These are phyloP conservation scores for Avena sativa DNA, from an alignment of 176 grass and related monocot genomes.

Conservation along the genomic window DNA sequence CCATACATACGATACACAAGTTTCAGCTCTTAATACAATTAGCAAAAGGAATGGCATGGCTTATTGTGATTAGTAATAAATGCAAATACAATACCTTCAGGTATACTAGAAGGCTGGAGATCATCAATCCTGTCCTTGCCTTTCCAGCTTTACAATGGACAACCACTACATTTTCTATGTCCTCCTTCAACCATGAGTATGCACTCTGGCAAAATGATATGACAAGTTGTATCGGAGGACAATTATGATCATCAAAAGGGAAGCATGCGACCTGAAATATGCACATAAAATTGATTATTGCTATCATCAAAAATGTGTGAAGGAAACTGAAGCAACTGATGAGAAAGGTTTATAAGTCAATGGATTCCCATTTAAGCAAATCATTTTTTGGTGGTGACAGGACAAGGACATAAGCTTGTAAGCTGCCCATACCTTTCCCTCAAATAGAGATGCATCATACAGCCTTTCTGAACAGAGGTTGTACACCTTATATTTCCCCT, in stretches of 20 bases:
- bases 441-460: conserved; percentile 96
- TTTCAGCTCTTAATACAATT: conserved; percentile 28
- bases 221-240: conserved; percentile 92
- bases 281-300: not conserved
- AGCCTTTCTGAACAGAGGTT: conserved; percentile 98
- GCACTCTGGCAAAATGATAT: conserved; percentile 98
- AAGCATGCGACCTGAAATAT: conserved; percentile 89
- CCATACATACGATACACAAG: conserved; percentile 33
- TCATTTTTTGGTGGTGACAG: not conserved
- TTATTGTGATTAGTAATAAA: conserved; percentile 20
- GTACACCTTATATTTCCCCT: conserved; percentile 99
- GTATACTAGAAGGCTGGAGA: conserved; percentile 91
- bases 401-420: conserved; percentile 27
- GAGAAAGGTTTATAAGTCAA: conserved; percentile 7
- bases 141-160: conserved; percentile 99
- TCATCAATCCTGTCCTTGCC: conserved; percentile 97
- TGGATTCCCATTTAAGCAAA: not conserved
- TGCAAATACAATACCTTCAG: conserved; percentile 70
- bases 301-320: conserved; percentile 21
- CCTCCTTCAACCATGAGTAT: conserved; percentile 98
- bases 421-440: conserved; percentile 85
- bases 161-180: conserved; percentile 99
- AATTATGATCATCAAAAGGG: conserved; percentile 99
- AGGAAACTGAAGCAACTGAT: conserved; percentile 24
- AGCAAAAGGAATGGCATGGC: not conserved